phyloP scores from a whole-genome alignment of 1,284 basidiomycete genomes.

The Takashimella koratensis region DNA sequence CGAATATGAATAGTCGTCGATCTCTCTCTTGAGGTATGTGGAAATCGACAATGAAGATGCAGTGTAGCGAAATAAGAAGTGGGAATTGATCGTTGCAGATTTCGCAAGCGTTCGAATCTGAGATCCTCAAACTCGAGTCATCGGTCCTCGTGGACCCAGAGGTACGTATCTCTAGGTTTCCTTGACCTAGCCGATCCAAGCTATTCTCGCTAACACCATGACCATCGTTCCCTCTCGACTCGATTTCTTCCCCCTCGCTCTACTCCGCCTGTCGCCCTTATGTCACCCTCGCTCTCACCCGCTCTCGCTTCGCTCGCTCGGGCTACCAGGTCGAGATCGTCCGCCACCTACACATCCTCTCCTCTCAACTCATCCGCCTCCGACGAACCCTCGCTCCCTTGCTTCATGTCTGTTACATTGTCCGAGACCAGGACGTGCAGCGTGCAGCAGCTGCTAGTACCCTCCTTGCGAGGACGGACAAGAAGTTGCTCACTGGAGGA shows the following conservation, averaged over 20 bases:
- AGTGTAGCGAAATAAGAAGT: too few species aligned
- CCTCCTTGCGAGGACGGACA: neutral
- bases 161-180: slow-evolving; percentile 15
- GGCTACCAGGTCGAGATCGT: slow-evolving; percentile 48
- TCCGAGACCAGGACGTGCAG: slow-evolving; percentile 46
- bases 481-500: neutral
- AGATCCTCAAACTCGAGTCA: slow-evolving; percentile 48
- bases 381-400: slow-evolving; percentile 42
- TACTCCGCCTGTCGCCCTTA: neutral
- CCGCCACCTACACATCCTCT: slow-evolving; percentile 46
- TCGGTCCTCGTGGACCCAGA: slow-evolving; percentile 45
- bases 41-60: neutral
- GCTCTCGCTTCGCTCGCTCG: neutral
- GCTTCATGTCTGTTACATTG: slow-evolving; percentile 41
- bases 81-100: too few species aligned
- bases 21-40: slow-evolving; percentile 37
- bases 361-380: slow-evolving; percentile 47
- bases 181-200: too few species aligned
- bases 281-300: neutral
- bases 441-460: slow-evolving; percentile 34
- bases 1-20: slow-evolving; percentile 33
- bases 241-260: neutral
- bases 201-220: too few species aligned
- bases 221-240: too few species aligned
- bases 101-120: slow-evolving; percentile 46